Evolutionary conservation across 2,329 filamentous ascomycete genomes (phyloP), one percentile per base, ranked within the genome.

Genomic region (Berkeleyomyces rouxiae): DNA sequence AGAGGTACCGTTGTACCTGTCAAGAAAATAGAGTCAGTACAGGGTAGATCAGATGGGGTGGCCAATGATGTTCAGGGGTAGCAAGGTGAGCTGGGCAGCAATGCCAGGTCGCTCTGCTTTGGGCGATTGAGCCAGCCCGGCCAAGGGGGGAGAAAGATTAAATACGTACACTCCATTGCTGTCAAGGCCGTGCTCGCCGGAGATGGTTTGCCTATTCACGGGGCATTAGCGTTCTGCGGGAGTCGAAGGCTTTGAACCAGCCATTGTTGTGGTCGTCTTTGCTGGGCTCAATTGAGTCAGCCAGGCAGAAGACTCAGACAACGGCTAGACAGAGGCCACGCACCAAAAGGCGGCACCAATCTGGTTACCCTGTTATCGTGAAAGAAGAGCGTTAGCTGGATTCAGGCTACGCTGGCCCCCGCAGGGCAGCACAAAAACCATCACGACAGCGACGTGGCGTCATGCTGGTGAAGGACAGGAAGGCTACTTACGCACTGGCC

Each of bases 341-440:
- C 78, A 89, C 87, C 93, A 99, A 85, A 99, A 99, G 79, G 93
- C 93, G 82, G 93, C 93, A 92, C 93, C 93, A 72, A 97, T 96
- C 89, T 99, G 93, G 88, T 99, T 99, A 85, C 93, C 93, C 92
- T 96, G 72, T 70, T 63, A 42, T 23, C 10, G 42, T 49, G 67
- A 66, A 71, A 11, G 37, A 68, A 66, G 61, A 67, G 66, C 64
- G 72, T 79, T 70, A 78, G 74, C 69, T 57, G 11, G n/a, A 16
- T 23, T 36, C 49, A 11, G 23, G 11, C 13, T 2, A 53, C 10
- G 6, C 1, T 33, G n/a, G n/a, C 33, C 39, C 9, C 37, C 6
- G 7, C n/a, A 47, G 47, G 13, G n/a, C 64, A 67, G 65, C 66
- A 66, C 55, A 43, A 55, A 55, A 23, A 23, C 23, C 23, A 23